A percentile compares a stretch with the other conserved stretches of the same genome.
Evolutionary conservation across 805 yeast genomes (phyloP).

Genomic region (Isabelozyma rhagii): DNA sequence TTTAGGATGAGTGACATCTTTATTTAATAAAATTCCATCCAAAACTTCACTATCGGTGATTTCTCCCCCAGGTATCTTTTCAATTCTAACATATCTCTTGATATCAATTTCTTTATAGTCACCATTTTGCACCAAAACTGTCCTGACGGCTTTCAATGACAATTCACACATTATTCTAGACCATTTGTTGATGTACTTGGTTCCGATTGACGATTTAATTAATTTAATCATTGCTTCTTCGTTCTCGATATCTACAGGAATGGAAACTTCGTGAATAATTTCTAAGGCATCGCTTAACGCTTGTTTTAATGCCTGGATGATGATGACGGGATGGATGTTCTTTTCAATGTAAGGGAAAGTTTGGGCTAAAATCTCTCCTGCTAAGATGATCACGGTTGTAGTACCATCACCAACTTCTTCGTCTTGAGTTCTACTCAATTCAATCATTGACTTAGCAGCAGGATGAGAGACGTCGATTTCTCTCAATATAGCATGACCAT

Average conservation of each 20-base stretch:
- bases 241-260: slow-evolving; percentile 77
- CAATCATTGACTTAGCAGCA: slow-evolving; percentile 98
- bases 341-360: slow-evolving; percentile 92
- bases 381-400: slow-evolving; percentile 92
- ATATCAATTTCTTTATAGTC: slow-evolving; percentile 82
- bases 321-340: slow-evolving; percentile 94
- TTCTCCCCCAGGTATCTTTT: slow-evolving; percentile 98
- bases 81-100: slow-evolving; percentile 89
- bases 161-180: slow-evolving; percentile 85
- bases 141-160: slow-evolving; percentile 83
- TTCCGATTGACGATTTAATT: slow-evolving; percentile 90
- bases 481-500: slow-evolving; percentile 96
- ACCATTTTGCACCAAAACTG: slow-evolving; percentile 62
- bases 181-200: slow-evolving; percentile 92
- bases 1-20: slow-evolving; percentile 98
- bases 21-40: slow-evolving; percentile 89
- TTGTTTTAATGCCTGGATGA: slow-evolving; percentile 88
- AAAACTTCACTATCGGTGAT: slow-evolving; percentile 84
- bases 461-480: slow-evolving; percentile 98
- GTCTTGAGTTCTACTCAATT: slow-evolving; percentile 93
- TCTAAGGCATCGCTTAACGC: slow-evolving; percentile 90
- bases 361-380: slow-evolving; percentile 96
- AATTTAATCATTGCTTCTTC: slow-evolving; percentile 84
- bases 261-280: slow-evolving; percentile 77
- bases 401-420: slow-evolving; percentile 99